Evolutionary conservation across 176 grass and related monocot genomes (phyloP), one percentile per base, ranked within the genome.

Genomic region (Musa acuminata): DNA sequence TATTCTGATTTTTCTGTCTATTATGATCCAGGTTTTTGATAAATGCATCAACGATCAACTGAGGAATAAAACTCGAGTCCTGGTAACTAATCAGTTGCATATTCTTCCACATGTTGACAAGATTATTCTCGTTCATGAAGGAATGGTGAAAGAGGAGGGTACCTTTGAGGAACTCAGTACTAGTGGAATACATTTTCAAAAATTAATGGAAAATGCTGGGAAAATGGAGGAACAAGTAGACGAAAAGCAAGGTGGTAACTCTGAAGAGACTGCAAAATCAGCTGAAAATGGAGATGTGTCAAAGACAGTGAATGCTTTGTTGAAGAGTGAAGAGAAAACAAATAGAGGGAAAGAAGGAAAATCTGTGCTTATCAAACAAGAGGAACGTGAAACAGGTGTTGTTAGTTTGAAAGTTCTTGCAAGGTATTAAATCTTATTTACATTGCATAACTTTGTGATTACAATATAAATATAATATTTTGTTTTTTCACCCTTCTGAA

Each of bases 131-230:
- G 72, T 99, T 74, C 84, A 99, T 89, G 95, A 99, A 78, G 95
- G 95, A 72, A 76, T 81, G 64, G 76, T 99, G 73, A 99, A 91
- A 99, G 95, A 99, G 78, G 84, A 94, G 78, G 95, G 95, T 71
- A 89, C 95, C 19, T 99, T 94, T 84, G 95, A 99, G 82, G 86
- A 99, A 85, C 88, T 99, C 80, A 99, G 86, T 83, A 82, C 81
- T 24, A 89, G 60, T 13, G 95, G 95, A 23, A 82, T 89, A 20
- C 85, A 91, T 48, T 99, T 99, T 75, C 89, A 94, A 75, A 99
- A 89, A 23, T 84, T 99, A 49, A 99, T 99, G 95, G 95, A 99
- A 91, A 99, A 99, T 83, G 95, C 95, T 85, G 95, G 95, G 64
- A 99, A 99, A 86, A 91, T 99, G 95, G 95, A 99, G 72, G 95